A percentile compares a stretch with the other conserved stretches of the same genome.
phyloP scores from a whole-genome alignment of 2,329 filamentous ascomycete species.

The Cercospora sp. region DNA sequence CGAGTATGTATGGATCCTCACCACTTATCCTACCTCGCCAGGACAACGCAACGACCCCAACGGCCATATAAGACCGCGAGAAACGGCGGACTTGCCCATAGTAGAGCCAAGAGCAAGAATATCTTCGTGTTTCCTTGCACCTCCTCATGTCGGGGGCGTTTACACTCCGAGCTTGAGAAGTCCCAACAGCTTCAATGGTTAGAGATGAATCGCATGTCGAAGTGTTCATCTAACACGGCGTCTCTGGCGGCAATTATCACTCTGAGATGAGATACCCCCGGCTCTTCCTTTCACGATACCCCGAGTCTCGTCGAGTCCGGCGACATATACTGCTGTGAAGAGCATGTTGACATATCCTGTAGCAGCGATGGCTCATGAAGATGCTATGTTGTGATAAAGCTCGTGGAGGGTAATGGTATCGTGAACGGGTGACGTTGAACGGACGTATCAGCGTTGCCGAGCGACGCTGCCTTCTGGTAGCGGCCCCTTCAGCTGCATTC shows the following conservation, averaged over 20 bases:
- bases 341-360: neutral
- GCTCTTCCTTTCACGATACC: too few species aligned
- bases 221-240: too few species aligned
- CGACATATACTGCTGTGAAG: neutral
- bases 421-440: neutral
- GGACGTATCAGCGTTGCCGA: neutral
- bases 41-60: neutral
- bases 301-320: too few species aligned
- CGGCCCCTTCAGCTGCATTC: neutral
- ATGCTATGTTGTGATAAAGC: neutral
- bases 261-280: too few species aligned
- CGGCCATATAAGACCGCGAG: neutral
- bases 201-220: too few species aligned
- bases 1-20: neutral
- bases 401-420: neutral
- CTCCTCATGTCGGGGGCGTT: too few species aligned
- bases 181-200: too few species aligned
- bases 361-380: neutral
- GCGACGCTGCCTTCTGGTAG: neutral
- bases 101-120: too few species aligned
- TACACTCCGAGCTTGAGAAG: neutral
- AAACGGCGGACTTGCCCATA: neutral
- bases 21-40: neutral
- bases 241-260: too few species aligned
- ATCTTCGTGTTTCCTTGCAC: neutral